phyloP scores from a whole-genome alignment of 208 protist species.

The Crithidia mellificae region DNA sequence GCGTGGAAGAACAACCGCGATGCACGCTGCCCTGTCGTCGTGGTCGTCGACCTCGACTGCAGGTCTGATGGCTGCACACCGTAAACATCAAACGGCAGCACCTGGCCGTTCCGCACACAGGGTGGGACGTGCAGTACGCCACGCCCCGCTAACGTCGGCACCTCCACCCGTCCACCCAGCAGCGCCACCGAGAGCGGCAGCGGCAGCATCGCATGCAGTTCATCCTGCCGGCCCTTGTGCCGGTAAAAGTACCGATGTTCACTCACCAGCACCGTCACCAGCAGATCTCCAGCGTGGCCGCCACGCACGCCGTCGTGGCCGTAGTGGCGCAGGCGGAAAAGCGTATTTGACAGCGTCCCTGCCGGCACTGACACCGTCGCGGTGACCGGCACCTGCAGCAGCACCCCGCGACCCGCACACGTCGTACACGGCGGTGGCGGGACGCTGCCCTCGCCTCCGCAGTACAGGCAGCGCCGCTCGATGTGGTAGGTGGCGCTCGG shows the following conservation, averaged over 20 bases:
- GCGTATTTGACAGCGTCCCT: slow-evolving; percentile 33
- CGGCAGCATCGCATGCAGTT: slow-evolving; percentile 81
- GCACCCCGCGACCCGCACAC: slow-evolving; percentile 71
- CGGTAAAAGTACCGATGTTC: slow-evolving; percentile 79
- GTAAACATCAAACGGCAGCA: slow-evolving; percentile 44
- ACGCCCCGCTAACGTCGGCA: slow-evolving; percentile 48
- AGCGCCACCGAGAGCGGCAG: slow-evolving; percentile 75
- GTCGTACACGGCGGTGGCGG: slow-evolving; percentile 55
- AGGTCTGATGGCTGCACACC: slow-evolving; percentile 33
- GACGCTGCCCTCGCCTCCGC: slow-evolving; percentile 68
- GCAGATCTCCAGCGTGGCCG: slow-evolving; percentile 67
- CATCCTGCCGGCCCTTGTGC: slow-evolving; percentile 15
- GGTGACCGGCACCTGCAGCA: slow-evolving; percentile 24
- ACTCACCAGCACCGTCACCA: slow-evolving; percentile 74
- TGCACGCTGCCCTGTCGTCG: not conserved
- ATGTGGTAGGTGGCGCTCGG: slow-evolving; percentile 89
- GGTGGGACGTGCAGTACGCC: slow-evolving; percentile 64
- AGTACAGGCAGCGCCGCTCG: slow-evolving; percentile 78
- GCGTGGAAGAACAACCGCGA: slow-evolving; percentile 52
- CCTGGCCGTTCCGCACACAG: slow-evolving; percentile 73
- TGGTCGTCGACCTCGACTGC: too few relatives aligned
- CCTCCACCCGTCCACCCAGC: slow-evolving; percentile 71
- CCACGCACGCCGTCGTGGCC: slow-evolving; percentile 86
- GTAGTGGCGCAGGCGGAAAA: slow-evolving; percentile 58
- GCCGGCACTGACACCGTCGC: slow-evolving; percentile 49